Evolutionary conservation across 176 grass and related monocot species (phyloP), one percentile per base, ranked within the genome.

Genomic region (Oryza punctata): DNA sequence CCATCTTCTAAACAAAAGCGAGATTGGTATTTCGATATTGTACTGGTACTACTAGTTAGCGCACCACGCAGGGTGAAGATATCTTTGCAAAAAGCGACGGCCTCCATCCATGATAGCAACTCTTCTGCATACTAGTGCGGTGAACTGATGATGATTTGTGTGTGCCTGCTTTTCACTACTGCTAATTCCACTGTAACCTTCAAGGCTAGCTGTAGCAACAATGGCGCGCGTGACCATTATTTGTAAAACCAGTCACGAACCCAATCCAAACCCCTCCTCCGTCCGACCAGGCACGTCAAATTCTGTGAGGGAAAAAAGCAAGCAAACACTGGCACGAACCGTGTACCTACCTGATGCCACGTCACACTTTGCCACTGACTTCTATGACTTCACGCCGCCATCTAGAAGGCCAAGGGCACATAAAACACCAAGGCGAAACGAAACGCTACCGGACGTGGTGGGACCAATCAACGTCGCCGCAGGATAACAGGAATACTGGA

Each of bases 321-420:
- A 18, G 3, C 77, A 8, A 0, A 8, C 45, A 10, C 26, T 21
- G 13, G 27, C 2, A 10, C 4, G 7, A 37, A n/a, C 65, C 29
- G 65, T 6, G 5, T 28, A 21, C 14, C 37, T 28, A 21, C 14
- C 37, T 0, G 25, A 49, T 18, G 77, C 78, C 79, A 81, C 73
- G 30, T 81, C 64, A 49, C 13, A 1, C 65, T 23, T 41, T 12
- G 33, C 5, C 33, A 6, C 33, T 35, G 33, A 35, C 33, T 29
- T 35, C 33, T 35, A 5, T 35, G 33, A 35, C 5, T 6, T 4
- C 33, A 5, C 33, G 33, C 33, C 33, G 33, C 33, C 50, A 10
- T 89, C 76, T 85, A 89, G 87, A 88, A 84, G 75, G 18, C 24
- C 57, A 27, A 52, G 8, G 7, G 13, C 13, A 4, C 49, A 57